Base-by-base conservation (phyloP, 1,139 yeast genomes). In the Hyphopichia fennica region DNA sequence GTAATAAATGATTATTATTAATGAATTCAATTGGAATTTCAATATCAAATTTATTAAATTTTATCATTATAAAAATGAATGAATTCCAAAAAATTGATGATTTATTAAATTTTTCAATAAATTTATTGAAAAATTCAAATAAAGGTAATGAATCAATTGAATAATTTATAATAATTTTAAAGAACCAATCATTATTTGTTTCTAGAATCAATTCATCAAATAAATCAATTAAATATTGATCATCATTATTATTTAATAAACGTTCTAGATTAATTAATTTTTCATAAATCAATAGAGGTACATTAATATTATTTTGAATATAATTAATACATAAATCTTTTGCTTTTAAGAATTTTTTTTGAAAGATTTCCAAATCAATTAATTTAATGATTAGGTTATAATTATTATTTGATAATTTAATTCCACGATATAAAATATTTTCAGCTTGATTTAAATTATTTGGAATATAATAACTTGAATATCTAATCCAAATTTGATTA, bases 401-500 rank as follows among this genome's bases (percentile, higher is more conserved):
- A 35, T 62, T 49, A 39, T 61, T 64, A 27, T 56, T 51, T 14
- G 45, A 33, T 27, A 57, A 54, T 1, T 59, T 50, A 2, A 63
- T 51, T 1, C 74, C 77, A 44, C 61, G 17, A 15, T 30, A 6
- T 14, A 30, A 15, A 4, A 16, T 15, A 9, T 11, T 8, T 27
- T 27, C 11, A 27, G 10, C 29, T 15, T 14, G 33, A 30, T n/a
- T 30, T 8, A 7, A 15, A 14, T 30, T 30, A 4, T 15, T 8
- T 11, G 57, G 54, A 1, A 77, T 52, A 38, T 65, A 63, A 49
- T 62, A 77, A 50, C 87, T 73, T 2, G 80, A 64, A 53, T 79
- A 84, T 40, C 81, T 74, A 20, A 83, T 56, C 91, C 95, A 87
- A 36, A 86, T 66, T 31, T 65, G 67, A 2, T 79, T 76, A 48